Conservation (phyloP, 495 filamentous ascomycete genomes). For the Sordaria brevicollis region DNA sequence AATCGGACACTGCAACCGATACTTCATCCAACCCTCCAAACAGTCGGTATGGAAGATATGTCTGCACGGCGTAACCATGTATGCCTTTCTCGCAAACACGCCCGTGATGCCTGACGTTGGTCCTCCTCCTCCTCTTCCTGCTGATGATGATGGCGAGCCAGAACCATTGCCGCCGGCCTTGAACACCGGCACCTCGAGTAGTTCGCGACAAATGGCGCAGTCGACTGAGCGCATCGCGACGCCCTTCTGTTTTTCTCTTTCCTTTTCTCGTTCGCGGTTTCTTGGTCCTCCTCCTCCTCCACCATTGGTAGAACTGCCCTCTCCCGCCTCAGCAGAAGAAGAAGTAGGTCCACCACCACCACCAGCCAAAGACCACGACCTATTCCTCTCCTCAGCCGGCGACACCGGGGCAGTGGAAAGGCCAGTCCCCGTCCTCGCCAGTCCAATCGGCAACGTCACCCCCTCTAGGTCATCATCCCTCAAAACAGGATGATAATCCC, state of each 20-base stretch:
- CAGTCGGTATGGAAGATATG: constrained; percentile 94
- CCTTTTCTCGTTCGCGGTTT: constrained; percentile 18
- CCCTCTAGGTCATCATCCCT: constrained; percentile 76
- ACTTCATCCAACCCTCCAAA: constrained; percentile 92
- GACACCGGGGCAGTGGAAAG: constrained; percentile 20
- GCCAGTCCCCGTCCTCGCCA: constrained; percentile 21
- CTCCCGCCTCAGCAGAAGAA: background rate
- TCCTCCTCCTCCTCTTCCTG: no score
- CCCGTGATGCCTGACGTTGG: constrained; percentile 45
- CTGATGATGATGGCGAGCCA: background rate
- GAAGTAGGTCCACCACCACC: no score
- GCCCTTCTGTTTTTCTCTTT: constrained; percentile 38
- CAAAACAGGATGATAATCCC: constrained; percentile 89
- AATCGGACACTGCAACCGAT: constrained; percentile 87
- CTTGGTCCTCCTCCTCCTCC: constrained; percentile 3
- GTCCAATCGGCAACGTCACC: constrained; percentile 66
- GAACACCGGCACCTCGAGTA: constrained; percentile 78
- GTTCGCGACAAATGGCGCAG: constrained; percentile 90
- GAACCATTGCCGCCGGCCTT: constrained; percentile 45
- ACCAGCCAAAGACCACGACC: constrained; percentile 7
- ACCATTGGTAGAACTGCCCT: background rate
- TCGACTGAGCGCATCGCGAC: constrained; percentile 46
- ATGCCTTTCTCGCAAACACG: constrained; percentile 65
- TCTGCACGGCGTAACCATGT: constrained; percentile 96
- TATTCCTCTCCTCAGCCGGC: constrained; percentile 16